Evolutionary conservation across 108 stramenopile species (phyloP).

Genomic region (Nitzschia putrida): DNA sequence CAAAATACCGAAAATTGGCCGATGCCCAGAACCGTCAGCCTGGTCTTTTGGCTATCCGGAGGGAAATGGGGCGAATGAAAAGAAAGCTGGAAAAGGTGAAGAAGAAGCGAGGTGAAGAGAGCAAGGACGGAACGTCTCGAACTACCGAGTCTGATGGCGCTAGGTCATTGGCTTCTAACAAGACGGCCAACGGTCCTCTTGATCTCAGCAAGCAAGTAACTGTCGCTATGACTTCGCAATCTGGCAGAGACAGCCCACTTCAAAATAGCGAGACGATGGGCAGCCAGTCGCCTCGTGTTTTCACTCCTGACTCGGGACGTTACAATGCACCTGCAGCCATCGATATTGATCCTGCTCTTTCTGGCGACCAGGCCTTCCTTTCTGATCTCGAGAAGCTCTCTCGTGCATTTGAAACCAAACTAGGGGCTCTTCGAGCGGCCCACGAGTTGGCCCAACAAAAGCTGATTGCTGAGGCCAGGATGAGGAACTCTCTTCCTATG

Average conservation of each 20-base stretch:
- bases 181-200: slow-evolving; percentile 20
- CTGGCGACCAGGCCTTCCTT: slow-evolving; percentile 62
- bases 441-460: slow-evolving; percentile 83
- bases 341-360: slow-evolving; percentile 65
- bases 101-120: slow-evolving; percentile 43
- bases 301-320: slow-evolving; percentile 47
- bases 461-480: slow-evolving; percentile 74
- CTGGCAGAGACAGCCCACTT: not conserved
- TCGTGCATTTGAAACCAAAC: slow-evolving; percentile 67
- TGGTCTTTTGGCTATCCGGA: slow-evolving; percentile 65
- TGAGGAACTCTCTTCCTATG: slow-evolving; percentile 70
- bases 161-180: not conserved
- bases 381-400: slow-evolving; percentile 70
- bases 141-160: slow-evolving; percentile 22
- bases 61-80: slow-evolving; percentile 73
- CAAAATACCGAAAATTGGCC: slow-evolving; percentile 51
- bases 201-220: slow-evolving; percentile 38
- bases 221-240: slow-evolving; percentile 15
- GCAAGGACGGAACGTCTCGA: slow-evolving; percentile 1
- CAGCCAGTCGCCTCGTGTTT: slow-evolving; percentile 18
- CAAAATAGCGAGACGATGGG: slow-evolving; percentile 9
- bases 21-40: slow-evolving; percentile 44
- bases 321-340: slow-evolving; percentile 36
- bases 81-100: slow-evolving; percentile 55
- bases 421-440: slow-evolving; percentile 62